Evolutionary conservation across 1,284 basidiomycete species (phyloP), one percentile per base, ranked within the genome.

Genomic region (Irpex sp.): DNA sequence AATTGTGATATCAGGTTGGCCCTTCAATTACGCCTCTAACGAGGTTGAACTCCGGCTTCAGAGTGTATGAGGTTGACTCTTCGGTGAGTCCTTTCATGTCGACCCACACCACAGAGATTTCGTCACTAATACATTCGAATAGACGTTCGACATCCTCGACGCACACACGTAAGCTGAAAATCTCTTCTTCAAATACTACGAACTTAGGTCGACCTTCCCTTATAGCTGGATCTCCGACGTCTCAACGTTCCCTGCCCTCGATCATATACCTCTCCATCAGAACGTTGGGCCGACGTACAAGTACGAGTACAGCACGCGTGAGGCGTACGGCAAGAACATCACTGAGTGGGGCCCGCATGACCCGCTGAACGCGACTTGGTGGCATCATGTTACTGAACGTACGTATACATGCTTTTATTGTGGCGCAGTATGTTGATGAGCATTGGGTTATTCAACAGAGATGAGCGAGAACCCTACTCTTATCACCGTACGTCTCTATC

Each of bases 321-420:
- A 83, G 51, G 78, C 87, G 0, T 94, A 92, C 64, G 89, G 88
- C 33, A 72, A 71, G 55, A 85, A 77, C 65, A 84, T 93, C 58
- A 69, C 79, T 0, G 77, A 76, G 17, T 94, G 92, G 92, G 81
- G 82, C 5, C 70, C 74, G 4, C 78, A 80, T 57, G 90, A 90
- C 65, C 91, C 92, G 0, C 74, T 94, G 62, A 94, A 94, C 68
- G 90, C 88, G 15, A 92, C 92, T 4, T 94, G 89, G 86, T 94
- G 91, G 90, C 90, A 92, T 68, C 81, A 76, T 31, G 85, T 93
- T 49, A 93, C 92, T 2, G 90, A 93, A 76, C 83, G 88, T 86
- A 63, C 65, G 77, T 76, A 31, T 54, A 43, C 55, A 19, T 13
- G 50, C 33, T 61, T 59, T 31, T 9, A 57, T 33, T 19, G 43